Evolutionary conservation across 371 early-diverging fungal genomes (phyloP), one percentile per base, ranked within the genome.

Genomic region (Saksenaea vasiformis): DNA sequence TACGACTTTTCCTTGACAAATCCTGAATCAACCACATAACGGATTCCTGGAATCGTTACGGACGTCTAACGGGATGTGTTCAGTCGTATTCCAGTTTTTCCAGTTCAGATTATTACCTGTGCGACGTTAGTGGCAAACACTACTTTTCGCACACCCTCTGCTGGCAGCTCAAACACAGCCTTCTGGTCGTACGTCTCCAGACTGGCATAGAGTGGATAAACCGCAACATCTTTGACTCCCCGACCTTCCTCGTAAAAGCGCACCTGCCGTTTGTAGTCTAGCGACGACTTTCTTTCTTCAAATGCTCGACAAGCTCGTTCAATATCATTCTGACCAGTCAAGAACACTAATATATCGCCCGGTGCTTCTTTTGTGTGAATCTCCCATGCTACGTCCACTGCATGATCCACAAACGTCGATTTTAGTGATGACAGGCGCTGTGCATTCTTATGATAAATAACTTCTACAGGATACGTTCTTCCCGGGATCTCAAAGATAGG

Each of bases 101-200:
- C 73, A 31, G 75, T 55, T 22, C 93, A 91, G 7, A 91, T 94
- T 56, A 19, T 89, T 51, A 97, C 98, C 83, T 99, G 99, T 36
- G 99, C 99, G 73, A 99, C 99, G 74, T 99, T 99, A 37, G 99
- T 99, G 2, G 99, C 94, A 70, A 99, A 87, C 13, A 99, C 97
- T 35, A 99, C 89, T 66, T 99, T 99, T 35, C 98, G 84, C 0
- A 87, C 87, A 1, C 88, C 87, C 13, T 82, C 80, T 17, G 91
- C 92, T 0, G 97, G 87, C 3, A 89, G 89, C 58, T 94, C 95
- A 83, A 98, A 98, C 31, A 98, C 96, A 51, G 94, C 90, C 62
- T 87, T 86, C 80, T 96, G 98, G 60, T 93, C 87, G 54, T 91
- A 89, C 0, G 93, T 85, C 35, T 95, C 98, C 61, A 98, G 80